phyloP scores from a whole-genome alignment of 306 rosid species.

The Lablab purpureus region DNA sequence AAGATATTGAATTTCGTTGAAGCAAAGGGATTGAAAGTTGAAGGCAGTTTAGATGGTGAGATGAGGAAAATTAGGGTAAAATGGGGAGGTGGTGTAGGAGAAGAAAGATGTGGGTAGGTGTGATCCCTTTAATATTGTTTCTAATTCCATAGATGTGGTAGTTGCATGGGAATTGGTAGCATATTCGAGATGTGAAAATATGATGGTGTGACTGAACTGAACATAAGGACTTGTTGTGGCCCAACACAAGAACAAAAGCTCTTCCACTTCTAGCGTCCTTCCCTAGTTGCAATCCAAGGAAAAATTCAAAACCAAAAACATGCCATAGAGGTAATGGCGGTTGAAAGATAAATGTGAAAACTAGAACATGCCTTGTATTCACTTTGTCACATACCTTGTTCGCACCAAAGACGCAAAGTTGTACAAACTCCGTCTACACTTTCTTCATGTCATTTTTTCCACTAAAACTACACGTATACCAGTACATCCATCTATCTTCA shows the following conservation, averaged over 20 bases:
- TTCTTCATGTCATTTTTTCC: not conserved
- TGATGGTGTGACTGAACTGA: slow-evolving; percentile 5
- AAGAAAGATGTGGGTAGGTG: slow-evolving; percentile 10
- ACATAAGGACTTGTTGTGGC: slow-evolving; percentile 36
- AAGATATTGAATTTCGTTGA: too few relatives aligned
- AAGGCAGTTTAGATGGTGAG: not conserved
- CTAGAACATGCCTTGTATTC: not conserved
- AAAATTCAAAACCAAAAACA: not conserved
- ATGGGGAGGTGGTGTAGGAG: not conserved
- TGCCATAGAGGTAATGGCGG: not conserved
- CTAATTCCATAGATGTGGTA: not conserved
- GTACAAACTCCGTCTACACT: slow-evolving; percentile 24
- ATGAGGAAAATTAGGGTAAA: slow-evolving; percentile 20
- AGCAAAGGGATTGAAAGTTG: too few relatives aligned
- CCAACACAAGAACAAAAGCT: slow-evolving; percentile 37
- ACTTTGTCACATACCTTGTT: slow-evolving; percentile 40
- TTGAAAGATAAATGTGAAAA: slow-evolving; percentile 24
- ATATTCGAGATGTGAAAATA: not conserved
- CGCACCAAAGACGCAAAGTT: slow-evolving; percentile 42
- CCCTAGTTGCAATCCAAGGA: not conserved
- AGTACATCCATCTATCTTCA: not conserved
- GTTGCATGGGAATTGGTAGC: slow-evolving; percentile 39
- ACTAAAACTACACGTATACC: not conserved
- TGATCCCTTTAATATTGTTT: not conserved
- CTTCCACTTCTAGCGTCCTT: slow-evolving; percentile 38